Evolutionary conservation across 306 rosid species (phyloP), one percentile per base, ranked within the genome.

Genomic region (Dryas alaskensis): DNA sequence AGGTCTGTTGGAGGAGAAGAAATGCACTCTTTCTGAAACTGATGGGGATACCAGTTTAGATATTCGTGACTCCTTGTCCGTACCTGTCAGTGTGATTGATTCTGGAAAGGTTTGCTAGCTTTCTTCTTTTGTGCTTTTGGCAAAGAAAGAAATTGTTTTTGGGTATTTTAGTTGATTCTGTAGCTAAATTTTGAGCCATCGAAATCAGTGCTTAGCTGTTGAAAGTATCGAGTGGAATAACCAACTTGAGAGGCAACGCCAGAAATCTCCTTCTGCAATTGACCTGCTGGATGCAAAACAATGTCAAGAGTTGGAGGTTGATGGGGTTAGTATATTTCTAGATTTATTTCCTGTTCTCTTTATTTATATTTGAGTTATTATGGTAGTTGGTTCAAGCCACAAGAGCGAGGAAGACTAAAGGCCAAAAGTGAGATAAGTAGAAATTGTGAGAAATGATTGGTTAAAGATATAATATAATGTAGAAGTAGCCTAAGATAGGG

Each of bases 21-120:
- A 90, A 4, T 76, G 86, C 65, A 40, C 47, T 62, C 86, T 89
- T 49, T 64, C 61, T 5, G 80, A 79, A 54, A 67, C 9, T 45
- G 69, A 62, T 58, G 81, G 76, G 76, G 10, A 65, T 47, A 50
- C 87, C 25, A 68, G 48, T 60, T 80, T 87, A 70, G 83, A 85
- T 60, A 67, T 80, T n/a, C 72, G 79, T 53, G 55, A 74, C 61
- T 85, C 90, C 14, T 53, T 89, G 60, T 82, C 88, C 16, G 39
- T 89, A 55, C 92, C 95, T 57, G 46, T 89, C 45, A 74, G 48
- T 43, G 85, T 87, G 52, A 83, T 89, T 10, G 90, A 89, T 49
- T 43, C 68, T 0, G 89, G 73, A 54, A 89, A 85, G 95, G 95
- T 89, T 73, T 39, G 59, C 57, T 45, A 11, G 3, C 12, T 63